phyloP scores from a whole-genome alignment of 495 filamentous ascomycete species.

The Neurospora tetrasperma region DNA sequence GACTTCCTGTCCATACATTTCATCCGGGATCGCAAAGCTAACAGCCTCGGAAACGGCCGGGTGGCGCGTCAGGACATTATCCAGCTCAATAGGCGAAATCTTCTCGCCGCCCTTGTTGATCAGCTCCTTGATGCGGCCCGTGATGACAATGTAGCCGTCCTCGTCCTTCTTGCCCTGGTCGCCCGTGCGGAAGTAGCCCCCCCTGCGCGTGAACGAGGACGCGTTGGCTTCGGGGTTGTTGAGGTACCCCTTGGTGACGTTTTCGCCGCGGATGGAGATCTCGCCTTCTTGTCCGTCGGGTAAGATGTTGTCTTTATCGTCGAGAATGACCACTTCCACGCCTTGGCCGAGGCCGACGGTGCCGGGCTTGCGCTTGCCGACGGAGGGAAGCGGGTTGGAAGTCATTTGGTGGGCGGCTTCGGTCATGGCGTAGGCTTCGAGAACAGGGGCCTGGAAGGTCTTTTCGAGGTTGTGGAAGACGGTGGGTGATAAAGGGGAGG shows the following conservation, averaged over 20 bases:
- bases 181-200: constrained; percentile 73
- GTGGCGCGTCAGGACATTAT: constrained; percentile 63
- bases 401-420: constrained; percentile 88
- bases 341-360: constrained; percentile 73
- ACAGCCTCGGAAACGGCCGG: constrained; percentile 66
- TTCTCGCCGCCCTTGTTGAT: constrained; percentile 82
- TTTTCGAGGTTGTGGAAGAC: constrained; percentile 65
- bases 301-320: constrained; percentile 50
- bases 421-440: constrained; percentile 89
- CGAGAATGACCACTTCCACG: constrained; percentile 68
- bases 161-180: constrained; percentile 69
- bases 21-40: constrained; percentile 66
- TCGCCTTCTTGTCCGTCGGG: constrained; percentile 58
- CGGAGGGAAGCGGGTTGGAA: constrained; percentile 69
- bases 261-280: constrained; percentile 68
- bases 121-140: constrained; percentile 73
- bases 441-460: constrained; percentile 62
- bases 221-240: constrained; percentile 68
- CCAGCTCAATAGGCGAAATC: constrained; percentile 74
- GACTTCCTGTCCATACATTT: constrained; percentile 73
- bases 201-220: constrained; percentile 43
- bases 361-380: constrained; percentile 56
- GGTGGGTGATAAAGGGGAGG: constrained; percentile 66
- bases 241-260: constrained; percentile 73
- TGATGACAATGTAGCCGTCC: constrained; percentile 67